phyloP scores from a whole-genome alignment of 2,329 filamentous ascomycete genomes.

The Diaporthe citri region DNA sequence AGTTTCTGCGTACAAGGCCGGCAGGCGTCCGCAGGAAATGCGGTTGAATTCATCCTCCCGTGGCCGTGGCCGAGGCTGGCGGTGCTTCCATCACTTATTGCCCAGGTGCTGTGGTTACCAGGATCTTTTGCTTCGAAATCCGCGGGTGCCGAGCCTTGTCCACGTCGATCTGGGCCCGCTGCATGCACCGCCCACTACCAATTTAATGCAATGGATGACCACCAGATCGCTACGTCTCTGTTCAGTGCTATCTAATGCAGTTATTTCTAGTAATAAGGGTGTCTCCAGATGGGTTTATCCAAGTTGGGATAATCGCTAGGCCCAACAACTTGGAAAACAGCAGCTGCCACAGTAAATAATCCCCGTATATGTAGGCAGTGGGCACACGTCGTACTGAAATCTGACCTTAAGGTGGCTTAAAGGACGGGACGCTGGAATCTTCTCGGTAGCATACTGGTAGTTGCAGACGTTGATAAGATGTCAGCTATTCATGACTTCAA shows the following conservation, averaged over 20 bases:
- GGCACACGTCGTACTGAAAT: neutral
- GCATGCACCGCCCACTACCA: neutral
- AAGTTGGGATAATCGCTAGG: neutral
- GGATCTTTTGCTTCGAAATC: neutral
- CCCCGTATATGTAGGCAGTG: neutral
- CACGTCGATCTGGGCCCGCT: neutral
- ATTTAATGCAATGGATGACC: neutral
- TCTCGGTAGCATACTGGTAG: neutral
- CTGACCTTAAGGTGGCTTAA: neutral
- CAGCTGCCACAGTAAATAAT: neutral
- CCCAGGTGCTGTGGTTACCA: too few species aligned
- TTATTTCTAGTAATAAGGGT: neutral
- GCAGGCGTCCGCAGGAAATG: neutral
- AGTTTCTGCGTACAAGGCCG: neutral
- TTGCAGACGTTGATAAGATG: neutral
- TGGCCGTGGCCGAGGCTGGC: slow-evolving; percentile 5
- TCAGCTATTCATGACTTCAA: neutral
- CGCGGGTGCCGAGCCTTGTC: slow-evolving; percentile 7
- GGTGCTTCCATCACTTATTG: too few species aligned
- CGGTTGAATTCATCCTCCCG: slow-evolving; percentile 5
- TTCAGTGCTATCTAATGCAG: neutral
- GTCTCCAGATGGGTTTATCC: neutral
- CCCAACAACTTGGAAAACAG: neutral
- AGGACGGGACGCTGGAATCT: neutral
- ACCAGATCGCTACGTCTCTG: neutral